Evolutionary conservation across 805 yeast genomes (phyloP), one percentile per base, ranked within the genome.

Genomic region (Candida sonorensis): DNA sequence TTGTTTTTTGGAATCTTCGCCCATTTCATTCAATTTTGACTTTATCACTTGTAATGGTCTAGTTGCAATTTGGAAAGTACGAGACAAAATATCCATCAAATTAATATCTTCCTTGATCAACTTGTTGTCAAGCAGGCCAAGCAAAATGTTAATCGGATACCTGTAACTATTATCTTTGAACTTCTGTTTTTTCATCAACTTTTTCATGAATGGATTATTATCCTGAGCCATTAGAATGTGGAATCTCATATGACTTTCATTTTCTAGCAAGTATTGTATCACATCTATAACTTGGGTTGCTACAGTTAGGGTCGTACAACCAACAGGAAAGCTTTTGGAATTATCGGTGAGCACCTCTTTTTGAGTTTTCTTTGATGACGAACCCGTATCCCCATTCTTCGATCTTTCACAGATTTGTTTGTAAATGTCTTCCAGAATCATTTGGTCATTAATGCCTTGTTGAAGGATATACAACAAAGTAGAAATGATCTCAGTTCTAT

Each of bases 221-320:
- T 79, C 87, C 50, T 85, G 95, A 42, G 85, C 95, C 5, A 81
- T 75, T 37, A 88, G 60, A 54, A 88, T 79, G 48, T 77, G 86
- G 47, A 76, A 75, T 40, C 92, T 69, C 51, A 83, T 63, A 38
- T 77, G 82, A 8, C 69, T 64, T 41, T 78, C 82, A 21, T 74
- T 64, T 35, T 81, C 85, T 31, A 87, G 64, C 29, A 87, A 61
- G 44, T 70, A 76, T 41, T 81, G 84, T 12, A 87, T 59, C 1
- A 82, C 77, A 38, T 84, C 94, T 27, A 88, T 64, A 4, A 80
- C 69, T 47, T 86, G 95, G 29, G 75, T 77, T 1, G 88, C 88
- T 15, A 86, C 81, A 9, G 72, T 62, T 9, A 79, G 59, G 1
- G 90, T 82, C 0, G 88, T 72, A 13, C 81, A 69, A 12, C 76